Base-by-base conservation (phyloP, 176 grass and related monocot species). In the Phragmites australis region DNA sequence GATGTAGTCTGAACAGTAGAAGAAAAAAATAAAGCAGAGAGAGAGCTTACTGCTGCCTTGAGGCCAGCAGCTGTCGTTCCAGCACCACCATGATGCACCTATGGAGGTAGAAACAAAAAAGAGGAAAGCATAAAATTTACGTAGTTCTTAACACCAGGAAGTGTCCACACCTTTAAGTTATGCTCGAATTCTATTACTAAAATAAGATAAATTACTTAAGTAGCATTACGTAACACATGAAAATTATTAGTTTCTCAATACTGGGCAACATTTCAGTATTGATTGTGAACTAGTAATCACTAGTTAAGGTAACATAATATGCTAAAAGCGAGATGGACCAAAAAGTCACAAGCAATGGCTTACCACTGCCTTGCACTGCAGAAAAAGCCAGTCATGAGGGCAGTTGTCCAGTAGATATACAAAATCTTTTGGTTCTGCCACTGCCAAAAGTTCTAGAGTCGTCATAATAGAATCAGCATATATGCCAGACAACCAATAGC, bases 11-110 rank as follows among this genome's bases (percentile, higher is more conserved):
- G 23, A 41, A 77, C n/a, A n/a, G n/a, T n/a, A n/a, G n/a, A n/a
- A n/a, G n/a, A n/a, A n/a, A n/a, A n/a, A n/a, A n/a, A n/a, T n/a
- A n/a, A n/a, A n/a, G n/a, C n/a, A 27, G 47, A 30, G 42, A 59
- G 72, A 44, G 59, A 44, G 14, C 90, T 39, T 87, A 98, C 96
- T 9, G 88, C 95, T 78, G 95, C 90, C 86, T 93, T 94, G 31
- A 94, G 92, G 60, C 95, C 95, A 67, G 95, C 95, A 67, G 92
- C 95, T 70, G 95, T 98, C 32, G 95, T 98, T 82, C 92, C 95
- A 85, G 95, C 95, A 73, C 95, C 95, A 72, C 95, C 95, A 88
- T 98, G 95, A 85, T 98, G 95, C 69, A 98, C 92, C 95, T 98
- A 83, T 52, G 31, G 17, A 87, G 32, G 65, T 40, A 53, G 42